Conservation (phyloP, 2,329 filamentous ascomycete genomes). For the Exophiala sp. region DNA sequence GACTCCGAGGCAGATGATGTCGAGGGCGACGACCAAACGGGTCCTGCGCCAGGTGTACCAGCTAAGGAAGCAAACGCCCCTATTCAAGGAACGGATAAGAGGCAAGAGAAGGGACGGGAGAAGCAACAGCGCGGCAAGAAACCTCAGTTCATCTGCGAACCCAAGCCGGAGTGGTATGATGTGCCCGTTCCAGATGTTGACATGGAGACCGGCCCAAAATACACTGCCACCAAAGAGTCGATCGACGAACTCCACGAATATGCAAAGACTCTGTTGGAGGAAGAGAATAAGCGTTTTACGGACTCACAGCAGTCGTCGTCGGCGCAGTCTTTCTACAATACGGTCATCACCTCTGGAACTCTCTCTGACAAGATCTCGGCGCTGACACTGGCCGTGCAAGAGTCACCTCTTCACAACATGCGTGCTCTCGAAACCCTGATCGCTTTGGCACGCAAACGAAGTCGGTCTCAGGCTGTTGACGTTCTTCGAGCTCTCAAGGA, state of each 20-base stretch:
- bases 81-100: slow-evolving; percentile 33
- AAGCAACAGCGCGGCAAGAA: slow-evolving; percentile 29
- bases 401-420: slow-evolving; percentile 88
- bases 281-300: slow-evolving; percentile 70
- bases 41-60: slow-evolving; percentile 18
- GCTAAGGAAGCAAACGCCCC: slow-evolving; percentile 12
- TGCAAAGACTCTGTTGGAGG: slow-evolving; percentile 67
- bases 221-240: slow-evolving; percentile 20
- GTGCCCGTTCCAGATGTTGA: slow-evolving; percentile 15
- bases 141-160: slow-evolving; percentile 23
- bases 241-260: slow-evolving; percentile 55
- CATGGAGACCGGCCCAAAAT: slow-evolving; percentile 17
- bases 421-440: slow-evolving; percentile 84
- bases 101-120: slow-evolving; percentile 16
- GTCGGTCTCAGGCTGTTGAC: slow-evolving; percentile 83
- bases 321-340: slow-evolving; percentile 91
- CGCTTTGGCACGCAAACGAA: slow-evolving; percentile 81
- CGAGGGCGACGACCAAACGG: slow-evolving; percentile 31
- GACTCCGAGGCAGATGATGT: slow-evolving; percentile 32
- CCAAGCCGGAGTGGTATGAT: slow-evolving; percentile 29
- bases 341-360: slow-evolving; percentile 94
- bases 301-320: slow-evolving; percentile 67
- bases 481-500: slow-evolving; percentile 92
- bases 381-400: slow-evolving; percentile 86
- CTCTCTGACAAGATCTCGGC: slow-evolving; percentile 95